These are phyloP conservation scores for Lipomyces sp. DNA, from an alignment of 805 yeast species.

Conservation along the genomic window DNA sequence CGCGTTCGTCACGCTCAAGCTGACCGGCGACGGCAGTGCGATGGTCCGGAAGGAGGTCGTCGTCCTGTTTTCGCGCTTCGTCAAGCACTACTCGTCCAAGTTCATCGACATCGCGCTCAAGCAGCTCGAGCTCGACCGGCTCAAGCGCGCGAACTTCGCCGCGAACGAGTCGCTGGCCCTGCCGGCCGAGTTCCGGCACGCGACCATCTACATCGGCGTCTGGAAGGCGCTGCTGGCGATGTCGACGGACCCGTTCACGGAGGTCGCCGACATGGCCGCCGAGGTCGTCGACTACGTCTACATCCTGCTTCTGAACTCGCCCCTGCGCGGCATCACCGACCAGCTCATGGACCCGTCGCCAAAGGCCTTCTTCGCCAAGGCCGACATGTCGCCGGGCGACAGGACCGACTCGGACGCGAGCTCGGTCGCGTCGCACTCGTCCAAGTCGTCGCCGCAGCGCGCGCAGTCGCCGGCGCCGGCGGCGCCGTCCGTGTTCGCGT, in stretches of 20 bases:
- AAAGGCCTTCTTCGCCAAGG: not conserved
- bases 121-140: conserved; percentile 68
- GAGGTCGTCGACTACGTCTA: conserved; percentile 71
- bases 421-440: not conserved
- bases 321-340: conserved; percentile 58
- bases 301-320: conserved; percentile 59
- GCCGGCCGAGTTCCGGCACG: conserved; percentile 52
- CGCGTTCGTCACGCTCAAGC: conserved; percentile 61
- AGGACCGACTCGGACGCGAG: too few relatives aligned
- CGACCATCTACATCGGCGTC: conserved; percentile 76
- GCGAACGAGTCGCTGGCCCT: not conserved
- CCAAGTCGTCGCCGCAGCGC: conserved; percentile 7
- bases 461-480: conserved; percentile 4
- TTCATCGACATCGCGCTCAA: conserved; percentile 84
- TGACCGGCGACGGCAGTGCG: conserved; percentile 84
- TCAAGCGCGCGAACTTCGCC: not conserved
- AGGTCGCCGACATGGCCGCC: conserved; percentile 69
- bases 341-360: conserved; percentile 38
- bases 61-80: conserved; percentile 70
- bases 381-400: not conserved
- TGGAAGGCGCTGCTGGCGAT: conserved; percentile 82
- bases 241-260: conserved; percentile 84
- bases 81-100: conserved; percentile 63
- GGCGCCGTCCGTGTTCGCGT: conserved; percentile 19
- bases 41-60: conserved; percentile 83